phyloP scores from a whole-genome alignment of 139 green algal genomes.

The Monoraphidium neglectum region DNA sequence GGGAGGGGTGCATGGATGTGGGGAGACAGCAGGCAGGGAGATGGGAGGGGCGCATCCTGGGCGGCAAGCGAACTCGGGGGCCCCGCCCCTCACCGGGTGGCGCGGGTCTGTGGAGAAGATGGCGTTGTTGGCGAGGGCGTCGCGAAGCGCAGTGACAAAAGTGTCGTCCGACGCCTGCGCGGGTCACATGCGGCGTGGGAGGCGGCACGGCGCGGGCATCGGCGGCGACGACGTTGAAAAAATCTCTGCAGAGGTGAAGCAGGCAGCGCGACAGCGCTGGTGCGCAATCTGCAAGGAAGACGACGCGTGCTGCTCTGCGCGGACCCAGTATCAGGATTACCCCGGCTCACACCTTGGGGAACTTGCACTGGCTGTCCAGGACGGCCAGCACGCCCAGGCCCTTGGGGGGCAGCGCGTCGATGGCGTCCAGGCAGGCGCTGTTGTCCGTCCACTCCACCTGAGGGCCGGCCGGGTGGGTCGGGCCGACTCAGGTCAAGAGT shows the following conservation, averaged over 20 bases:
- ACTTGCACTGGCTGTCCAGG: conserved; percentile 89
- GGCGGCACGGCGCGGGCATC: too few species aligned
- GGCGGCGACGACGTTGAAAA: too few species aligned
- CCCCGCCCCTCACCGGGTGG: background rate
- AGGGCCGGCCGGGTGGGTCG: too few species aligned
- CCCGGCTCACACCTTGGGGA: conserved; percentile 62
- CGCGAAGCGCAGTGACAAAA: conserved; percentile 39
- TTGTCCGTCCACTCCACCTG: conserved; percentile 98
- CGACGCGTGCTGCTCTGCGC: too few species aligned
- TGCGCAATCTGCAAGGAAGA: too few species aligned
- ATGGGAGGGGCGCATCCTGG: background rate
- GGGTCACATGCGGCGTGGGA: too few species aligned
- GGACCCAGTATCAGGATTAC: too few species aligned
- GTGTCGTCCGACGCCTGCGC: conserved; percentile 72
- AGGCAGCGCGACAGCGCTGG: too few species aligned
- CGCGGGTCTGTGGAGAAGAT: conserved; percentile 59
- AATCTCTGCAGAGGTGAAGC: too few species aligned
- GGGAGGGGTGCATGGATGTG: too few species aligned
- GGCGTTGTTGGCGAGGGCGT: conserved; percentile 34
- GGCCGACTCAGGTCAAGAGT: too few species aligned
- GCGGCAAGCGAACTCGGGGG: background rate
- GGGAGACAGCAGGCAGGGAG: too few species aligned
- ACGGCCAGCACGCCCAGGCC: conserved; percentile 89
- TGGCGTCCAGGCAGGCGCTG: conserved; percentile 94
- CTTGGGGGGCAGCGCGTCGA: conserved; percentile 66